phyloP scores from a whole-genome alignment of 148 eudicot species.

The Nyssa sinensis region DNA sequence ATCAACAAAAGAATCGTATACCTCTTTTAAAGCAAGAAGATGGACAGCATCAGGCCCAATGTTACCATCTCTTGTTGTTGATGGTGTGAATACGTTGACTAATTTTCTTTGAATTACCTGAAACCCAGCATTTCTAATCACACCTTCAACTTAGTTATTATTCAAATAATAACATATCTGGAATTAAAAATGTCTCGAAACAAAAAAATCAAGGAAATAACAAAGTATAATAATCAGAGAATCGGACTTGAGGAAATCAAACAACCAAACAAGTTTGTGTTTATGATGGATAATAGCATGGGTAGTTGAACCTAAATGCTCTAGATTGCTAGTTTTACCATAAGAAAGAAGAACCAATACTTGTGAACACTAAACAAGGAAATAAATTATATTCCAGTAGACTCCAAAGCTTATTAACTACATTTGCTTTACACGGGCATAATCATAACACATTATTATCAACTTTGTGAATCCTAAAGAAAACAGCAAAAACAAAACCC shows the following conservation, averaged over 20 bases:
- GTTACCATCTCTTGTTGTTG: conserved; percentile 71
- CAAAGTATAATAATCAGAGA: not conserved
- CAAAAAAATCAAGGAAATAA: not conserved
- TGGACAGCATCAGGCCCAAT: conserved; percentile 98
- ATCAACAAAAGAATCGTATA: conserved; percentile 23
- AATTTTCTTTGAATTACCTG: conserved; percentile 92
- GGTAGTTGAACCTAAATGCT: conserved; percentile 5
- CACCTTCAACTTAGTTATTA: not conserved
- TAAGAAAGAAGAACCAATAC: not conserved
- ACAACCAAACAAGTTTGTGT: not conserved
- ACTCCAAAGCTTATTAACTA: not conserved
- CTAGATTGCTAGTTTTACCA: not conserved
- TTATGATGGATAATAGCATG: not conserved
- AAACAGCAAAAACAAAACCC: no score
- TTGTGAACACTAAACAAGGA: not conserved
- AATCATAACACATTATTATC: no score
- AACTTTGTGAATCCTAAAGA: no score
- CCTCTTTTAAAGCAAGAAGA: conserved; percentile 95
- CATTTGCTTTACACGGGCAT: not conserved
- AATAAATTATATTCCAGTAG: not conserved
- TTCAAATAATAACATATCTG: not conserved
- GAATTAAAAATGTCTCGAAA: not conserved
- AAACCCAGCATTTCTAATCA: conserved; percentile 19
- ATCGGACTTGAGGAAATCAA: not conserved
- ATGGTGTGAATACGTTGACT: conserved; percentile 77